phyloP scores from a whole-genome alignment of 2,329 filamentous ascomycete genomes.

The Epichloe scottii region DNA sequence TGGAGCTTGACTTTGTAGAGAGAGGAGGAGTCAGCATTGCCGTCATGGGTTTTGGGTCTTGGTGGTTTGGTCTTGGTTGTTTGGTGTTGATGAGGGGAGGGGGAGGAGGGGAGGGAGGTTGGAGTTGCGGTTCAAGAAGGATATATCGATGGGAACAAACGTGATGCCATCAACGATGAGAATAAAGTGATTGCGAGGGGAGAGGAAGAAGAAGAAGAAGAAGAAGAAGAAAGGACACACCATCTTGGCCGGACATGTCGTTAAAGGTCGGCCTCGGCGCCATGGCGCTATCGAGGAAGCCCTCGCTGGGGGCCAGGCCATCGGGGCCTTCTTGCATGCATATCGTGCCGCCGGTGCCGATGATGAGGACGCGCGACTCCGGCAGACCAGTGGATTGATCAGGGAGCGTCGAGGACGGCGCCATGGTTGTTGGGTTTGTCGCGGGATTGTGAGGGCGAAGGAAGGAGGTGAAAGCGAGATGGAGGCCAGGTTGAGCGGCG shows the following conservation, averaged over 20 bases:
- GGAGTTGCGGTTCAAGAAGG: background rate
- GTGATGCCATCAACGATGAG: background rate
- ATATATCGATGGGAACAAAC: no score
- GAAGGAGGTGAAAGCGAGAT: background rate
- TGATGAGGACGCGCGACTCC: slow-evolving; percentile 73
- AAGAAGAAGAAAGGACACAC: background rate
- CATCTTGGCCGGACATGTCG: slow-evolving; percentile 33
- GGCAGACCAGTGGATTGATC: slow-evolving; percentile 29
- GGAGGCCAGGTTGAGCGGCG: background rate
- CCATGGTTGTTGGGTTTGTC: slow-evolving; percentile 6
- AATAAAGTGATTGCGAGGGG: background rate
- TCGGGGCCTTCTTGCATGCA: slow-evolving; percentile 78
- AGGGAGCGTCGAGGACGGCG: slow-evolving; percentile 6
- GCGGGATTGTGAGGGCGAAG: background rate
- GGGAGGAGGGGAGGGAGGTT: background rate
- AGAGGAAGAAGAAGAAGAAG: no score
- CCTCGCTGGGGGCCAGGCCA: slow-evolving; percentile 67
- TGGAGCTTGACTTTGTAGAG: slow-evolving; percentile 29
- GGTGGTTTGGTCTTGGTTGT: background rate
- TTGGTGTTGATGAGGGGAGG: no score
- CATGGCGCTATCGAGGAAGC: slow-evolving; percentile 74
- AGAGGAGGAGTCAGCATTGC: background rate
- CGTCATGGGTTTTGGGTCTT: background rate
- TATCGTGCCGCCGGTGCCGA: slow-evolving; percentile 83
- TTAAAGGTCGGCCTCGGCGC: slow-evolving; percentile 77